Base-by-base conservation (phyloP, 2,329 filamentous ascomycete species). In the Trichoderma sp. region DNA sequence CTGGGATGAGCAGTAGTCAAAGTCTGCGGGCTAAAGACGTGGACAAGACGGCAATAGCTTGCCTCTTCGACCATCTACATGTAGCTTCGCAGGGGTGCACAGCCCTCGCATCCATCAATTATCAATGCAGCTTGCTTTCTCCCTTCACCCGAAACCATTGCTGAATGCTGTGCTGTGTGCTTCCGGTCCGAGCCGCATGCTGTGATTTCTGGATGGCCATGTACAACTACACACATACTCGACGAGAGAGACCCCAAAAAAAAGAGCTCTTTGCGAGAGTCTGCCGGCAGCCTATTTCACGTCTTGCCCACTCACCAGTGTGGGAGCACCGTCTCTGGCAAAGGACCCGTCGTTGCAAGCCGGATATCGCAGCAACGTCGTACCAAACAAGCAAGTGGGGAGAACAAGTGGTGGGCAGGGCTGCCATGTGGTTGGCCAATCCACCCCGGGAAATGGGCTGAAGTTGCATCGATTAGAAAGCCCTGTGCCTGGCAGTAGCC, bases 401-500 rank as follows among this genome's bases (percentile, higher is more conserved):
- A 39, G 11, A 6, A 6, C 37, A n/a, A n/a, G 39, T 43, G 16
- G 28, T 21, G 34, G 39, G 43, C 63, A 59, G 63, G 63, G 52
- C 63, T 58, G 63, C 63, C 63, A 59, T 66, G 63, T 59, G 63
- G 63, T 66, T 66, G 63, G 63, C 21, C 63, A 51, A 58, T 66
- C 54, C 52, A 49, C 49, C 54, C 39, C 34, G 63, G 21, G 59
- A 46, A 46, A 24, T 14, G 46, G 30, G 26, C 39, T 64, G 56
- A 34, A 59, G 56, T 34, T 18, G 21, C 21, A 43, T 16, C 63
- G 34, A 66, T 66, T 37, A 56, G 63, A 58, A 43, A 18, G 13
- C 32, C 63, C 39, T 59, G 63, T 66, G 63, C 63, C 63, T 66
- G 63, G 63, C 63, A 66, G 63, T 66, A 66, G 63, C 56, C 37